Base-by-base conservation (phyloP, 495 filamentous ascomycete species). In the Daldinia childiae region DNA sequence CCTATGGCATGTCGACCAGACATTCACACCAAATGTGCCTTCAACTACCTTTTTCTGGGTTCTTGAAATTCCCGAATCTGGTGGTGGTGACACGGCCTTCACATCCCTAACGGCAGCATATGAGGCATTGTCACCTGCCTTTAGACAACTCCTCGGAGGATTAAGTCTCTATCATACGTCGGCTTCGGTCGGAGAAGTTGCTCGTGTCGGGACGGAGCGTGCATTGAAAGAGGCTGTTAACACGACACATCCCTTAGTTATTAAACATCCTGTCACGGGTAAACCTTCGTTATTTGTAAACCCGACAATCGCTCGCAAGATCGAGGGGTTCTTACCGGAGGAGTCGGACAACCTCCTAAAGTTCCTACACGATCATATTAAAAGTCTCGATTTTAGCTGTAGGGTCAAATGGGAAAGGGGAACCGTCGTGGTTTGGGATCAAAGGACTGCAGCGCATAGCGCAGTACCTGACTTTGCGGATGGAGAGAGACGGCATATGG, bases 311-410 rank as follows among this genome's bases (percentile, higher is more conserved):
- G 72, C 69, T 7, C 62, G 69, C 36, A 69, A 82, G 57, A 90
- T 92, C 41, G 84, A 90, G 6, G 89, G 89, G 17, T 89, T 86
- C 74, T 90, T 91, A 77, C 86, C 89, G 63, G 89, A 91, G 65
- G 89, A 92, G 72, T 90, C 87, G 15, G 89, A 92, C 57, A 79
- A 77, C 61, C 82, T 92, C 8, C 83, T 92, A 36, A 87, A 87
- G 54, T 90, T 90, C 80, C 77, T 91, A n/a, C 89, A 82, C 73
- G 84, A 89, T 12, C 89, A 90, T 64, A 87, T 90, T 58, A 86
- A 84, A 12, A 75, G 85, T 29, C 83, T 85, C 43, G 89, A 91
- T 72, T 79, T 87, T 21, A 88, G 90, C 64, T 79, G 82, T 29
- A 84, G 89, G 26, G 78, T 90, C 3, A 81, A 85, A 62, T 91